Evolutionary conservation across 345 rosid genomes (phyloP), one percentile per base, ranked within the genome.

Genomic region (Eucalyptus sp.): DNA sequence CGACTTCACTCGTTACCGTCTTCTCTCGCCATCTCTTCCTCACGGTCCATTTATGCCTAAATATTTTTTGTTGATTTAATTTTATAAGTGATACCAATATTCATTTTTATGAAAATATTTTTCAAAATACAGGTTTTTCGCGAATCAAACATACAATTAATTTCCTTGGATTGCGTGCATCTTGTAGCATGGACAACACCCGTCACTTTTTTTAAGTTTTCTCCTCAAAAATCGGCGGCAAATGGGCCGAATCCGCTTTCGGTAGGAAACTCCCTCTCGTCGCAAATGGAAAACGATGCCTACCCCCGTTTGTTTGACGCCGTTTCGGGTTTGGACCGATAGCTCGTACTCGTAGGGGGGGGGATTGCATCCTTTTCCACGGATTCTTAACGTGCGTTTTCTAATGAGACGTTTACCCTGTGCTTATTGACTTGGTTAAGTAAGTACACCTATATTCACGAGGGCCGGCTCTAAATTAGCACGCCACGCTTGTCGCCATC

Each of bases 81-180:
- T 29, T 29, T 13, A 6, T n/a, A 13, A 64, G 2, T 1, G 2
- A 14, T n/a, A n/a, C 2, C 29, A 64, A 29, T 29, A 13, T 29
- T 62, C 2, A 6, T 29, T 62, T 62, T 62, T 29, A 29, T 11
- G 5, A 64, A 64, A 29, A 13, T 14, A 14, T n/a, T 6, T 13
- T 64, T 29, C 1, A n/a, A n/a, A n/a, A 7, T 14, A 4, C 4
- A 2, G 1, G 15, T 14, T 62, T 24, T 29, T 11, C 5, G 8
- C 8, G 3, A 60, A 60, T 27, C 33, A 27, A 56, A 56, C 58
- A 8, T 8, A 52, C 58, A 52, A 52, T 52, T 18, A 52, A 52
- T 52, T 24, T 56, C 62, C 18, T 31, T 68, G 37, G 44, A 9
- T 17, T 13, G 31, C 16, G 33, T 29, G 7, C 27, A 41, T 41